Base-by-base conservation (phyloP, 139 green algal genomes). In the Klebsormidium nitens region DNA sequence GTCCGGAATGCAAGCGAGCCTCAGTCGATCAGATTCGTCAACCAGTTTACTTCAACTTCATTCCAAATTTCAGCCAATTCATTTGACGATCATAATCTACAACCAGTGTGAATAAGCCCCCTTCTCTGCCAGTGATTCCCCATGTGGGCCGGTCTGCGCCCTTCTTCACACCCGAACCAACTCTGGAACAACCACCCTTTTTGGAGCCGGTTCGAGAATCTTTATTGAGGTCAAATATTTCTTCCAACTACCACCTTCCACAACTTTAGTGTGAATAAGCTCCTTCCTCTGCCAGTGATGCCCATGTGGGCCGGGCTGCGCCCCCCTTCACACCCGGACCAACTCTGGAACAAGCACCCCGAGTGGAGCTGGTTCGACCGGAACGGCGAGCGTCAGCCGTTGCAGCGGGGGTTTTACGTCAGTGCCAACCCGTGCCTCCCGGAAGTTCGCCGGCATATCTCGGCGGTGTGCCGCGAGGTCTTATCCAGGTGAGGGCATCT, bases 281-380 rank as follows among this genome's bases (percentile, higher is more conserved):
- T 23, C 19, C 46, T 55, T 23, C 19, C 23, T n/a, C 46, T 64
- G 28, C 29, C 62, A 70, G 62, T 70, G 62, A 70, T 70, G 62
- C 62, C 62, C 17, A 70, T 70, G 62, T 70, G 62, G 62, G 31
- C 36, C 36, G 62, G 62, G 26, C 4, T n/a, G 3, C 42, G 14
- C 14, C 3, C 6, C 4, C 62, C 62, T 5, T 29, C 62, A 3
- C 3, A 35, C 17, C 3, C 17, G 6, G 3, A 60, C 28, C 62
- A 70, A 37, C 36, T 70, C 4, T 70, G 62, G 36, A 70, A 61
- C 35, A 5, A 32, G 37, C 62, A 70, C 6, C 62, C 62, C 26
- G 62, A 70, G 3, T 70, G 62, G 62, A 70, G 62, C 38, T 70
- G 62, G 62, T 70, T 44, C 14, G 62, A 70, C 62, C 6, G 17